Conservation (phyloP, 108 stramenopile genomes). For the Cyclotella atomus region DNA sequence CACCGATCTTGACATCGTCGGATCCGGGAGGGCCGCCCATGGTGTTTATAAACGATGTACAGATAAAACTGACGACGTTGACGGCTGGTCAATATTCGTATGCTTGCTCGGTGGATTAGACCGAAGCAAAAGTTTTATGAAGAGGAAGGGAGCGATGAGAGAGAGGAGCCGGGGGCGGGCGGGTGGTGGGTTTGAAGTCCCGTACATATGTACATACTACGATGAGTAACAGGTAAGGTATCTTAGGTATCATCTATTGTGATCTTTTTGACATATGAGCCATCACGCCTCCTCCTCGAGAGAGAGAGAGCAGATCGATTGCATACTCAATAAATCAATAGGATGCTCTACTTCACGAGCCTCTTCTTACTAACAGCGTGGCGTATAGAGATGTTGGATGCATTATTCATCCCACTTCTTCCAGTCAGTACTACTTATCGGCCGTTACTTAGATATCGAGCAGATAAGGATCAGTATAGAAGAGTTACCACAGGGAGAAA, state of each 20-base stretch:
- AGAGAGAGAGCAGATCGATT: no score
- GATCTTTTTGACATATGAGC: background rate
- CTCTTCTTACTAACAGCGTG: no score
- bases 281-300: no score
- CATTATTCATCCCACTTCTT: background rate
- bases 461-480: no score
- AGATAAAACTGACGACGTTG: slow-evolving; percentile 54
- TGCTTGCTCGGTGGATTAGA: slow-evolving; percentile 6
- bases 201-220: slow-evolving; percentile 32
- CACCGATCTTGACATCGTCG: slow-evolving; percentile 93
- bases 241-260: background rate
- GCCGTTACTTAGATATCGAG: no score
- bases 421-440: no score
- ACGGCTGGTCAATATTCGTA: slow-evolving; percentile 25
- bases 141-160: background rate
- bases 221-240: slow-evolving; percentile 20
- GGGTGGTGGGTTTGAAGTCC: background rate
- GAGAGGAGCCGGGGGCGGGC: background rate
- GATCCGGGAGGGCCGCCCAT: slow-evolving; percentile 93
- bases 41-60: slow-evolving; percentile 96
- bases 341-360: no score
- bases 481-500: no score
- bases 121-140: background rate
- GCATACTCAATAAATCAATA: no score
- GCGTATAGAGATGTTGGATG: background rate